Percentiles rank a stretch among this genome's conserved stretches.
Evolutionary conservation across 2,329 filamentous ascomycete genomes (phyloP).

Genomic region (Trichothecium roseum): DNA sequence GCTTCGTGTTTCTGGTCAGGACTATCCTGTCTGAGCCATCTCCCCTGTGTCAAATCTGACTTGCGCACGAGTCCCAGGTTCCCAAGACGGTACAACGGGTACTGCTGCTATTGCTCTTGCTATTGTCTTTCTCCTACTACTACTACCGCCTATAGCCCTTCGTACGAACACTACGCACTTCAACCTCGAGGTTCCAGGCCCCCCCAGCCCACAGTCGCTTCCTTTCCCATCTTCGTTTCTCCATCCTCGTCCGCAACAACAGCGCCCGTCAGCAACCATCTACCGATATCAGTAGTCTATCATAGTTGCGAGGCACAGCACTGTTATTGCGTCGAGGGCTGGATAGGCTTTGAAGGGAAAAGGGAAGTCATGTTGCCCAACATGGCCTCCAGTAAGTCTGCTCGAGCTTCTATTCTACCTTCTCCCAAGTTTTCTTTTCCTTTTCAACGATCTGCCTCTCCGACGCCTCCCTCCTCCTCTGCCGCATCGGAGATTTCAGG

Average conservation of each 20-base stretch:
- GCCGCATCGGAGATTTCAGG: conserved; percentile 1
- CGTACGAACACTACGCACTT: no score
- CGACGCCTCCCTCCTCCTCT: conserved; percentile 2
- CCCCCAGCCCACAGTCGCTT: no score
- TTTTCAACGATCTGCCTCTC: conserved; percentile 13
- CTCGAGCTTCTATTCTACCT: conserved; percentile 24
- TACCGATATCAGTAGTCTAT: not conserved
- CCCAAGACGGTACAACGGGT: no score
- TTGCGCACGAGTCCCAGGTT: no score
- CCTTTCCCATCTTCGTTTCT: not conserved
- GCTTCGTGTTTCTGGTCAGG: no score
- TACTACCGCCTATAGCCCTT: no score
- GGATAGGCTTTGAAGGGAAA: no score
- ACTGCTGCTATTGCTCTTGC: no score
- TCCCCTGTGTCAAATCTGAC: no score
- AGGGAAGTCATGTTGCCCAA: conserved; percentile 21
- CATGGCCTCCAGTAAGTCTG: conserved; percentile 37
- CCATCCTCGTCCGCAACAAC: not conserved
- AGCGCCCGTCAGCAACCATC: not conserved
- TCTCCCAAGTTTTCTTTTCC: conserved; percentile 23
- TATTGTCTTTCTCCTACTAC: no score
- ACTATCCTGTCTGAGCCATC: no score
- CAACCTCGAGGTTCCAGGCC: no score
- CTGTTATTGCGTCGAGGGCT: not conserved
- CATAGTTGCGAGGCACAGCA: not conserved